Evolutionary conservation across 768 basidiomycete species (phyloP), one percentile per base, ranked within the genome.

Genomic region (Cubamyces lactineus): DNA sequence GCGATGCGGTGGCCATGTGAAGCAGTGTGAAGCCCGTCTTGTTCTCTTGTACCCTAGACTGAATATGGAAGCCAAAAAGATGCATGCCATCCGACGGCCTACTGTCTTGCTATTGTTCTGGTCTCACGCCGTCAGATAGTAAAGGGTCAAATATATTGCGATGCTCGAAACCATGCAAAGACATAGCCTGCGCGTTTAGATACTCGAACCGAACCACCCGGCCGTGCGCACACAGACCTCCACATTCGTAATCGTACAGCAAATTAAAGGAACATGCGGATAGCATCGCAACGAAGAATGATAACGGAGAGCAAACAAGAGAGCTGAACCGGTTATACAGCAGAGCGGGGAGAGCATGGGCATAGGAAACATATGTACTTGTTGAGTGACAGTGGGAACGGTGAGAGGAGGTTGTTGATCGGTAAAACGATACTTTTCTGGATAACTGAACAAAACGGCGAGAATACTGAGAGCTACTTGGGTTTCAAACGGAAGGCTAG

Each of bases 171-270:
- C 56, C 46, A 26, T 23, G 38, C 30, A 28, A 11, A 9, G 55
- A 45, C 12, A 47, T 39, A 46, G 21, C 30, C 55, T 26, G 28
- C 38, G 15, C 56, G 30, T 21, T 47, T 23, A 30, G 15, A 49
- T 8, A n/a, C n/a, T 13, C 16, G 34, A 28, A 23, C 15, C 38
- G n/a, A 6, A 21, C n/a, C 21, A 16, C 16, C 34, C 24, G 47
- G 17, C 39, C 12, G 19, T 21, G 39, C 57, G 45, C 42, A 52
- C 42, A 30, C 54, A 57, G n/a, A 47, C 24, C 55, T 39, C 45
- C 40, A 40, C 51, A 21, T 42, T 43, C 41, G 51, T 59, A 61
- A 48, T 61, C 60, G 53, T 61, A 61, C 60, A 61, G 40, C 47
- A 49, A 42, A 12, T 41, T 43, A 54, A 26, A 42, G 19, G 38